A percentile compares a stretch with the other conserved stretches of the same genome.
Conservation (phyloP, 2,329 filamentous ascomycete species). For the Bisporella sp. region DNA sequence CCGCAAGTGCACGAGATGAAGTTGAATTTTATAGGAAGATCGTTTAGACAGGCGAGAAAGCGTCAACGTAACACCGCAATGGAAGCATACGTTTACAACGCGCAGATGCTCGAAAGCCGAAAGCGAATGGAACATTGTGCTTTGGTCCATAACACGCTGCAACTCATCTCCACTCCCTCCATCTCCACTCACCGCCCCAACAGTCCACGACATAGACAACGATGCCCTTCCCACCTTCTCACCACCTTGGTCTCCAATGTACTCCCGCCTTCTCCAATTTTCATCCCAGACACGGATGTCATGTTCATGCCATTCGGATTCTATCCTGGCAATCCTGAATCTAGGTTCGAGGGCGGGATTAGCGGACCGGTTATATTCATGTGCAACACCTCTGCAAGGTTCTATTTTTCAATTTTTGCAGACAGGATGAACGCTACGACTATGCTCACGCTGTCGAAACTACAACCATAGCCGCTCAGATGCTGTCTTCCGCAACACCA, state of each 20-base stretch:
- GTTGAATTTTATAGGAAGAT: no score
- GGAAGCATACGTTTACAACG: no score
- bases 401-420: conserved; percentile 70
- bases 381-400: conserved; percentile 60
- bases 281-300: conserved; percentile 53
- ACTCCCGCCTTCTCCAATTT: conserved; percentile 62
- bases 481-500: no score
- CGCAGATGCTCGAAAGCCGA: conserved; percentile 51
- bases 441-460: conserved; percentile 27
- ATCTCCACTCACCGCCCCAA: conserved; percentile 46
- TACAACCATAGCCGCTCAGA: conserved; percentile 17
- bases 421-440: conserved; percentile 51
- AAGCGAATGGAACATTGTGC: conserved; percentile 61
- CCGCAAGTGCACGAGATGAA: no score
- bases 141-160: conserved; percentile 76
- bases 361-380: conserved; percentile 64
- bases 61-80: no score
- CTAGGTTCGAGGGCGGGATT: no score
- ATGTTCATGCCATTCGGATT: conserved; percentile 74
- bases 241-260: conserved; percentile 34
- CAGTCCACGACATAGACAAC: conserved; percentile 50
- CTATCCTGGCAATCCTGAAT: conserved; percentile 36
- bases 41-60: no score
- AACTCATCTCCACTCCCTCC: conserved; percentile 51
- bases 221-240: conserved; percentile 64